A percentile compares a stretch with the other conserved stretches of the same genome.
Evolutionary conservation across 2,329 filamentous ascomycete genomes (phyloP).

Genomic region (Phoma sp.): DNA sequence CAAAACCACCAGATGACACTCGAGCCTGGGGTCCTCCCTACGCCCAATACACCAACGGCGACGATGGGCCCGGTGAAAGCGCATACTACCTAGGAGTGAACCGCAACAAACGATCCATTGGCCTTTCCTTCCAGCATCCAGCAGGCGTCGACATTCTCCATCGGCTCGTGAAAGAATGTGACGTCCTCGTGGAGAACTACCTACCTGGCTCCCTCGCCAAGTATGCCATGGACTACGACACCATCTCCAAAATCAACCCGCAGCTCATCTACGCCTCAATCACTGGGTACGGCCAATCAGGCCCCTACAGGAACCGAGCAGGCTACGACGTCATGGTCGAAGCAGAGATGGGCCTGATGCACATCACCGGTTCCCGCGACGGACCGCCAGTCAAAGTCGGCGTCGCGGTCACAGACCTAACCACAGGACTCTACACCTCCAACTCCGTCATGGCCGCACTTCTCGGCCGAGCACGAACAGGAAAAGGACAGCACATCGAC

Average conservation of each 20-base stretch:
- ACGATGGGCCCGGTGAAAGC: slow-evolving; percentile 80
- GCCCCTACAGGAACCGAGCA: slow-evolving; percentile 83
- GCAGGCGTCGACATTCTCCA: slow-evolving; percentile 87
- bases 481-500: slow-evolving; percentile 90
- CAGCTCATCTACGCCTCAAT: slow-evolving; percentile 92
- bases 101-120: slow-evolving; percentile 95
- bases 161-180: slow-evolving; percentile 81
- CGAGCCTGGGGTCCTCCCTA: slow-evolving; percentile 96
- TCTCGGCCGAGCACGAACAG: slow-evolving; percentile 75
- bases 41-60: slow-evolving; percentile 73
- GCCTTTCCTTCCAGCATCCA: slow-evolving; percentile 85
- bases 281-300: slow-evolving; percentile 95
- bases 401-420: slow-evolving; percentile 94
- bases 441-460: slow-evolving; percentile 96
- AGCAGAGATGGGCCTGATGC: slow-evolving; percentile 97
- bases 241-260: slow-evolving; percentile 81
- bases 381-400: slow-evolving; percentile 96
- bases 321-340: slow-evolving; percentile 99
- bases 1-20: too few relatives aligned
- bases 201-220: slow-evolving; percentile 88
- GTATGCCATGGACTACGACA: slow-evolving; percentile 88
- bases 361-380: slow-evolving; percentile 89
- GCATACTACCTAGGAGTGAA: slow-evolving; percentile 97
- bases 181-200: slow-evolving; percentile 97
- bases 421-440: slow-evolving; percentile 91